These are phyloP conservation scores for Casuarina cunninghamiana DNA, from an alignment of 306 rosid genomes.

Conservation along the genomic window DNA sequence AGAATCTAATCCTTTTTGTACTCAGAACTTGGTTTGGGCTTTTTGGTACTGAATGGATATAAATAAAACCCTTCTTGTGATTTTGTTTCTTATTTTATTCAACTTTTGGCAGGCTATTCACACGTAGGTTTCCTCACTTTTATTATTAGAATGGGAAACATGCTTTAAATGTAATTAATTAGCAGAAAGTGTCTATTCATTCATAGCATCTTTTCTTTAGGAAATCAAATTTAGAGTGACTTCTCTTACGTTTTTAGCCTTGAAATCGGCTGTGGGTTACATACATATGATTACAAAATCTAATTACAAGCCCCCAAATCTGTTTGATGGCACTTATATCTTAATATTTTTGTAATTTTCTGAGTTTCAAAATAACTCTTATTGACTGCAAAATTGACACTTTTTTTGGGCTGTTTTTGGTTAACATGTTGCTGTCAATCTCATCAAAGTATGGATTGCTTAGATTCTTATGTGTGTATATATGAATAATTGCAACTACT, in stretches of 20 bases:
- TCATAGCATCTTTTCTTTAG: background rate
- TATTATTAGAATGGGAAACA: background rate
- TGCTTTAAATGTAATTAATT: too few species aligned
- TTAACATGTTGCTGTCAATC: background rate
- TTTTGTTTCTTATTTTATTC: background rate
- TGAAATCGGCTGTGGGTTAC: background rate
- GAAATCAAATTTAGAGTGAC: background rate
- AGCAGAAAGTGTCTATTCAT: background rate
- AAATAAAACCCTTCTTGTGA: background rate
- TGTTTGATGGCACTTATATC: background rate
- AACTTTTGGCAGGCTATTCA: background rate
- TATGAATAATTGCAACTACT: background rate
- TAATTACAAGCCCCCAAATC: background rate
- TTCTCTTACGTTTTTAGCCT: background rate
- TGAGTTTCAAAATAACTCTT: background rate
- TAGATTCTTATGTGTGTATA: too few species aligned
- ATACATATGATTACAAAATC: background rate
- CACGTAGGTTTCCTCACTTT: background rate
- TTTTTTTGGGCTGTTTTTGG: background rate
- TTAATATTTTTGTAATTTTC: background rate
- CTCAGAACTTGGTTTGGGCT: background rate
- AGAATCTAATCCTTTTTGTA: background rate
- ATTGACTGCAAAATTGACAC: background rate
- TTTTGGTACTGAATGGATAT: slow-evolving; percentile 2
- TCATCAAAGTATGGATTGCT: background rate